These are phyloP conservation scores for Marasmius sp. DNA, from an alignment of 1,284 basidiomycete genomes.

Conservation along the genomic window DNA sequence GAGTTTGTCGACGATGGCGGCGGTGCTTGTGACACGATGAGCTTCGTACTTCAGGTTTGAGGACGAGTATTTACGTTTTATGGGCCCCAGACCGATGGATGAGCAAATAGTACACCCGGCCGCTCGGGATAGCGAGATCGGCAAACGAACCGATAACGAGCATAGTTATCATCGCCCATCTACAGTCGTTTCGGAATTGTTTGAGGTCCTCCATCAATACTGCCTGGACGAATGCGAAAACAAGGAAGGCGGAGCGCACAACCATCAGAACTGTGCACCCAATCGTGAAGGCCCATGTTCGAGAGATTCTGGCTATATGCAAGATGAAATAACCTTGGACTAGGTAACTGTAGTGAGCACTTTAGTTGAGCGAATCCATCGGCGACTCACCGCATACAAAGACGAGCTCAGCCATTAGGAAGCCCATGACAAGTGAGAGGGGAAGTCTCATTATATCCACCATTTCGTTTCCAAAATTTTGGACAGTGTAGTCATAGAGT, in stretches of 20 bases:
- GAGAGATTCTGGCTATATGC: not conserved
- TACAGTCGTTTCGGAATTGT: not conserved
- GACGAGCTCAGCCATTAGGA: not conserved
- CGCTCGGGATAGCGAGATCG: not conserved
- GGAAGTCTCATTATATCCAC: not conserved
- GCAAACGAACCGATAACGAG: not conserved
- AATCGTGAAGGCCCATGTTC: too few species aligned
- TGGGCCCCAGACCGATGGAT: not conserved
- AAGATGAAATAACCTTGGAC: not conserved
- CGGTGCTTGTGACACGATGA: not conserved
- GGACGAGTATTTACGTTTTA: not conserved
- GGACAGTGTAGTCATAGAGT: not conserved
- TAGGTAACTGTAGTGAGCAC: not conserved
- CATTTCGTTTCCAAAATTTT: not conserved
- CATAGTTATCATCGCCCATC: not conserved
- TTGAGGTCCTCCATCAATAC: not conserved
- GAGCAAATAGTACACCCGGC: not conserved
- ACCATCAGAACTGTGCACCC: too few species aligned
- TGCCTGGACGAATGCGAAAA: not conserved
- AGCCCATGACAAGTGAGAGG: not conserved
- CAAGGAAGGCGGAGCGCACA: not conserved
- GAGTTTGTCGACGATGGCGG: not conserved
- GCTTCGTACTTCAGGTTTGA: not conserved
- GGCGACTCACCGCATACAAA: not conserved
- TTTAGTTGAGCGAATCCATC: not conserved